Base-by-base conservation (phyloP, 768 basidiomycete species). In the Cubamyces sp. region DNA sequence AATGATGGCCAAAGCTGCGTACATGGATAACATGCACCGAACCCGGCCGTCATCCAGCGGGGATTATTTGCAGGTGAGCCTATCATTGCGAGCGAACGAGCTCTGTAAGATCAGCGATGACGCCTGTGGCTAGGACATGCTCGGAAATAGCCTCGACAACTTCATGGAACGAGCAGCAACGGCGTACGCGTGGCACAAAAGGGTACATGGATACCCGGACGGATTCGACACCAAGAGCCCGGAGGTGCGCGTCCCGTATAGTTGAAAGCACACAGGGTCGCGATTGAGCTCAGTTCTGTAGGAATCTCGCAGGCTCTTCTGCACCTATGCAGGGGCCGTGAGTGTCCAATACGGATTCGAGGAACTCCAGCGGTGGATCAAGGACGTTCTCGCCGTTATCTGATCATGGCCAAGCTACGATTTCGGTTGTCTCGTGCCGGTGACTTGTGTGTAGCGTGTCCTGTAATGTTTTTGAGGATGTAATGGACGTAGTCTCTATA, bases 251-350 rank as follows among this genome's bases (percentile, higher is more conserved):
- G 34, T 34, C 9, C 11, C 9, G 34, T 34, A 34, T 34, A 11
- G 4, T 6, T 34, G 34, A 34, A 5, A 9, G 11, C 11, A 34
- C 1, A 1, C 1, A 34, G 34, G 9, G 5, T 34, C 1, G 34
- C 34, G 19, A 26, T 16, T 26, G 5, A 28, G 8, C 14, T 8
- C 14, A n/a, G 25, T 3, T 28, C 8, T 23, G 3, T 39, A 59
- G 57, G 57, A 59, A 18, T 41, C 42, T 5, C 49, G 16, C 40
- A 40, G 49, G 8, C 23, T 59, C 0, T 59, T 59, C 42, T 43
- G 28, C 41, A 43, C 47, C 7, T 59, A 59, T 15, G 57, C 41
- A 5, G 57, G 57, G 0, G 57, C 57, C 6, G 49, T 59, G 1
- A 3, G 21, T 25, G 15, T 42, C 11, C 48, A 41, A 15, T 19